Conservation (phyloP, 805 yeast genomes). For the Clavispora phyllophila region DNA sequence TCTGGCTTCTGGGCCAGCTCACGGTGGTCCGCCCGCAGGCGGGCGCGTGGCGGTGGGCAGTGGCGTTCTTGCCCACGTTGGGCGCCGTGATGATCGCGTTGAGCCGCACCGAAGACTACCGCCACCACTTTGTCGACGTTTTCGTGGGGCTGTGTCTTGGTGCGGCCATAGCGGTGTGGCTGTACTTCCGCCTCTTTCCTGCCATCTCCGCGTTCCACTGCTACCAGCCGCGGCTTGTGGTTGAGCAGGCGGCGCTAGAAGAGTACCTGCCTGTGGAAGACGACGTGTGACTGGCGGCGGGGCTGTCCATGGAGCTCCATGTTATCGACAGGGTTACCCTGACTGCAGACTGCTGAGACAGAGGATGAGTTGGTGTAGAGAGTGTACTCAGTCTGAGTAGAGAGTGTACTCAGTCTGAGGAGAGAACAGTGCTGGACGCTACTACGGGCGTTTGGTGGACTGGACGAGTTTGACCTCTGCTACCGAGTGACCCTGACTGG, state of each 20-base stretch:
- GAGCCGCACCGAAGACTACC: constrained; percentile 84
- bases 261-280: constrained; percentile 9
- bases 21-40: constrained; percentile 37
- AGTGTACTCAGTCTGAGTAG: no score
- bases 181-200: constrained; percentile 54
- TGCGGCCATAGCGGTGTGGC: constrained; percentile 48
- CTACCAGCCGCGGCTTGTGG: constrained; percentile 36
- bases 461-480: no score
- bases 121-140: constrained; percentile 90
- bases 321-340: no score
- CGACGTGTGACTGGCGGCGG: constrained; percentile 7
- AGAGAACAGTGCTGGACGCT: no score
- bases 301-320: no score
- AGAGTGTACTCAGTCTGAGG: no score
- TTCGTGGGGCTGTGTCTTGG: constrained; percentile 72
- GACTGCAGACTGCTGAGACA: no score
- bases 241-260: constrained; percentile 11
- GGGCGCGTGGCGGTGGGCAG: constrained; percentile 60
- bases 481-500: no score
- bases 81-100: constrained; percentile 76
- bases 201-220: constrained; percentile 22
- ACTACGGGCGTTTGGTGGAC: no score
- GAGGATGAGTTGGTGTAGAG: no score
- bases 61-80: constrained; percentile 52
- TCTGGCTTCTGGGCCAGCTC: constrained; percentile 69